These are phyloP conservation scores for Berkeleyomyces rouxiae DNA, from an alignment of 2,329 filamentous ascomycete species.

Conservation along the genomic window DNA sequence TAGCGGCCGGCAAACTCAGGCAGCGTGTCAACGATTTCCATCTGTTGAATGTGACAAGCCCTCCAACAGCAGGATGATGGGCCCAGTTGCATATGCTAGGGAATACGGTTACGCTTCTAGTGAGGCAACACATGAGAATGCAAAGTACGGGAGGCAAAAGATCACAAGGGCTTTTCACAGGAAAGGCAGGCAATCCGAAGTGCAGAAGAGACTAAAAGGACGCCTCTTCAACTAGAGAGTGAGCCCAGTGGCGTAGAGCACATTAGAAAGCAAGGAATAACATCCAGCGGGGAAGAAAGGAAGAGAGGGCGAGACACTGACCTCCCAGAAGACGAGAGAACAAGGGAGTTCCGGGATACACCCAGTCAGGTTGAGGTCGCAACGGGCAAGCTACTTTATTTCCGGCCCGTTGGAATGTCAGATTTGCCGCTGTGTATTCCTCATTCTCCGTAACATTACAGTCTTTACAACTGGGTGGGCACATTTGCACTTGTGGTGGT, in stretches of 20 bases:
- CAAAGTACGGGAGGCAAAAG: background rate
- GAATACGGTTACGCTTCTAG: background rate
- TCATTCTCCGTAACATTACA: background rate
- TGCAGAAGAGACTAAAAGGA: background rate
- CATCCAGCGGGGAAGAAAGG: background rate
- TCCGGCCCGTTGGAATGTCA: constrained; percentile 2
- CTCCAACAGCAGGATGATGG: background rate
- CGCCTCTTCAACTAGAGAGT: background rate
- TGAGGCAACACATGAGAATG: background rate
- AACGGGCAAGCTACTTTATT: background rate
- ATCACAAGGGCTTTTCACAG: background rate
- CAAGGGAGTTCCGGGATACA: background rate
- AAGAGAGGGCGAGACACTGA: background rate
- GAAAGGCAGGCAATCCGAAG: background rate
- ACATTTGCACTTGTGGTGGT: no score
- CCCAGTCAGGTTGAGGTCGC: background rate
- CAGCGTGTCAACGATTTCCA: background rate
- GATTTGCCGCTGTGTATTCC: background rate
- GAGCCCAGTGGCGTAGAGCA: background rate
- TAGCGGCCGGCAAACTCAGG: background rate
- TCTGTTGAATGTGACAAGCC: background rate
- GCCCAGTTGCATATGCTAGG: background rate
- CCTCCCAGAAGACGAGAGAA: background rate
- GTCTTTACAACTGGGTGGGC: background rate
- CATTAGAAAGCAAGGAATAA: background rate